A percentile compares a stretch with the other conserved stretches of the same genome.
Conservation (phyloP, 2,329 filamentous ascomycete genomes). For the Dactylonectria estremocensis region DNA sequence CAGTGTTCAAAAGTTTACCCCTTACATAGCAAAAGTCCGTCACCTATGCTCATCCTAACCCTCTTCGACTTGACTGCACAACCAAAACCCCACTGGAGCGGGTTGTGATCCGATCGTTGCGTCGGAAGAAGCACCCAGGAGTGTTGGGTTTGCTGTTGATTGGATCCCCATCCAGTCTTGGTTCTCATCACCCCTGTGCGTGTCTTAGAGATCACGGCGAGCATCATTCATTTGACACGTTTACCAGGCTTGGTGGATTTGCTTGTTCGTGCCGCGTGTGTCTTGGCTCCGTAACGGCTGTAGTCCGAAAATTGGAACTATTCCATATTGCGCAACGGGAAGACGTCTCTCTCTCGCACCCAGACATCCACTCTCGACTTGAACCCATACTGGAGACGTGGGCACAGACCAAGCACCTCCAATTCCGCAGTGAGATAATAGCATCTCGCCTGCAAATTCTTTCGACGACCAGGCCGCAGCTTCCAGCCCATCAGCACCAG, state of each 20-base stretch:
- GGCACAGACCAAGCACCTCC: constrained; percentile 28
- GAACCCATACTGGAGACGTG: constrained; percentile 9
- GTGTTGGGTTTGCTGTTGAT: constrained; percentile 1
- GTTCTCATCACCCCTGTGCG: neutral
- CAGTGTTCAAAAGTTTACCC: constrained; percentile 23
- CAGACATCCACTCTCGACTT: constrained; percentile 6
- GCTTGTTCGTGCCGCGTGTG: constrained; percentile 22
- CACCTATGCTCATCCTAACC: neutral
- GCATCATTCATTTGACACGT: constrained; percentile 23
- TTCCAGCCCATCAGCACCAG: constrained; percentile 1
- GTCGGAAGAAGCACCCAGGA: constrained; percentile 11
- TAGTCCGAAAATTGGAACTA: constrained; percentile 9
- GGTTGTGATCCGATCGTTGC: constrained; percentile 24
- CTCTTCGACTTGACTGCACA: neutral
- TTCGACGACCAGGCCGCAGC: constrained; percentile 15
- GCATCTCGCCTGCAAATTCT: constrained; percentile 17
- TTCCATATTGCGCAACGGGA: neutral
- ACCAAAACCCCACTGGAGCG: constrained; percentile 3
- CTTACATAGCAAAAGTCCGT: constrained; percentile 4
- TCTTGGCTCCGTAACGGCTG: constrained; percentile 18
- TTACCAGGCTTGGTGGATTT: neutral
- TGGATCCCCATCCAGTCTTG: constrained; percentile 7
- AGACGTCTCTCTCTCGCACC: constrained; percentile 1
- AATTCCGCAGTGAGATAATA: constrained; percentile 14
- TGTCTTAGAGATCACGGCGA: constrained; percentile 12